Base-by-base conservation (phyloP, 139 green algal species). In the Coelastrella sp. region DNA sequence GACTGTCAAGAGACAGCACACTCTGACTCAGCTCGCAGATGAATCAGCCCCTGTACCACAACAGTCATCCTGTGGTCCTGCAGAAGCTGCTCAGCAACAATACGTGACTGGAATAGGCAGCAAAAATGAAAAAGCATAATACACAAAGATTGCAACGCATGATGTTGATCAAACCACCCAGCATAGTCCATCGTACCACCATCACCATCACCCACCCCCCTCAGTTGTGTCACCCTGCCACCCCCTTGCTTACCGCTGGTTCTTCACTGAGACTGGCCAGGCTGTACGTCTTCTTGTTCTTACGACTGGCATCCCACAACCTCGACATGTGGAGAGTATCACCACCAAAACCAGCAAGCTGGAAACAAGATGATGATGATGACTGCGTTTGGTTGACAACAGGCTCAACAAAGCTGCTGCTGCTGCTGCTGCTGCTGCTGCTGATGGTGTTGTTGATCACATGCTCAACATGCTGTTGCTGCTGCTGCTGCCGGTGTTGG, bases 311-410 rank as follows among this genome's bases (percentile, higher is more conserved):
- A 68, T 99, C 94, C 75, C 90, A 94, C 78, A 99, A 89, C 30
- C 97, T 91, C n/a, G 97, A 96, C 96, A 99, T 98, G 94, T 99
- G 97, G 92, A 99, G 95, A 0, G 97, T 99, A 92, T 99, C 97
- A 2, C 86, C 97, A 32, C 34, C 88, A 87, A 99, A 98, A 48
- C 96, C 97, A 68, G 74, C n/a, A 67, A 79, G 85, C 27, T 87
- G 27, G 19, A 92, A 89, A 27, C 84, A n/a, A 30, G 72, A 35
- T 77, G 68, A 0, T 57, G 45, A 9, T 57, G 45, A 0, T 57
- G 45, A 13, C 15, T 9, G 45, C 11, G 45, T 57, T 23, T 13
- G 15, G 11, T 57, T 23, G 5, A 21, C 53, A 64, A 27, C 53
- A 64, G 53, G 17, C 3, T 27, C 62, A 41, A 27, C 45, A 9